phyloP scores from a whole-genome alignment of 1,139 yeast genomes.

The Debaryomycetaceae sp. region DNA sequence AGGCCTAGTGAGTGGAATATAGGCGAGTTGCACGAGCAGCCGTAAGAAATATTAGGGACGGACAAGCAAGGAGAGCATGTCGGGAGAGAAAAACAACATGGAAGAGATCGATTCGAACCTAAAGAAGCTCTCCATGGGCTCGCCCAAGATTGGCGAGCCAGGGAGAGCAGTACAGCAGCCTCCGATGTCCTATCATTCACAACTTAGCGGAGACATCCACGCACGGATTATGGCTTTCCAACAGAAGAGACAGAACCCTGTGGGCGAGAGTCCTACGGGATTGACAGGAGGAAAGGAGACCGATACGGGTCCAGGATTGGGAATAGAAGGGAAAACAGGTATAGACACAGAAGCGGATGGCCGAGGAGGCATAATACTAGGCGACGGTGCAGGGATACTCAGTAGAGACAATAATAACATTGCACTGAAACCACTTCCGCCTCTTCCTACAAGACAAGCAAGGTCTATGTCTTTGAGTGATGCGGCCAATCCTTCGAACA shows the following conservation, averaged over 20 bases:
- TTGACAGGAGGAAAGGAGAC: neutral
- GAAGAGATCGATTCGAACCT: constrained; percentile 1
- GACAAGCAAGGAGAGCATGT: neutral
- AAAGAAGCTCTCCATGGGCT: constrained; percentile 1
- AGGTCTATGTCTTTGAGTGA: constrained; percentile 12
- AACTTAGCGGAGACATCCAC: constrained; percentile 62
- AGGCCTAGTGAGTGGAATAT: neutral
- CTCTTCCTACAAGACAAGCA: neutral
- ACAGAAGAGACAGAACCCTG: constrained; percentile 49
- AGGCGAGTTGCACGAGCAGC: neutral
- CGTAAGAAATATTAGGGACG: neutral
- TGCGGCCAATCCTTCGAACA: constrained; percentile 6
- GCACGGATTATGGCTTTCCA: constrained; percentile 76
- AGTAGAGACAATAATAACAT: neutral
- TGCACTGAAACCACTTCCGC: constrained; percentile 1
- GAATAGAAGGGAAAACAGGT: neutral
- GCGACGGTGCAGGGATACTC: neutral
- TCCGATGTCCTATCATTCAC: constrained; percentile 19
- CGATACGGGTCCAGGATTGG: neutral
- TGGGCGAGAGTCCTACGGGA: neutral
- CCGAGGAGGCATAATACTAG: neutral
- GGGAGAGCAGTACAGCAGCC: constrained; percentile 7
- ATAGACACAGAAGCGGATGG: neutral
- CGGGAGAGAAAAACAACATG: constrained; percentile 2
- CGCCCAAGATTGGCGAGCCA: constrained; percentile 1